Base-by-base conservation (phyloP, 441 rosid species). In the Gossypium lobatum region DNA sequence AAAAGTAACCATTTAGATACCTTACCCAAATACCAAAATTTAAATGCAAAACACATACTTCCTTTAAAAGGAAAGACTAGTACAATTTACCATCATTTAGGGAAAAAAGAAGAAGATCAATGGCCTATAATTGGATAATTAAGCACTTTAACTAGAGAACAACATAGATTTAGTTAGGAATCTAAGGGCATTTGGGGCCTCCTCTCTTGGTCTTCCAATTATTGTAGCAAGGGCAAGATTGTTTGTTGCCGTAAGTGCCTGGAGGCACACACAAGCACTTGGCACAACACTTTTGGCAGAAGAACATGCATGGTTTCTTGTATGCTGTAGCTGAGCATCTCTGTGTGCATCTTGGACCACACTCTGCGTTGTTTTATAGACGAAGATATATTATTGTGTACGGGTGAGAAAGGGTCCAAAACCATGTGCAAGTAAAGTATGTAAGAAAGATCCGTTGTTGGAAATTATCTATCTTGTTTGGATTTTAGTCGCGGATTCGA, bases 241-340 rank as follows among this genome's bases (percentile, higher is more conserved):
- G 83, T 64, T 86, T 86, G 78, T 86, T 86, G 0, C 86, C 89
- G 42, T 80, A 82, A 3, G 85, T 83, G 14, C 89, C 89, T 4
- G 89, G 79, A 17, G 89, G 89, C 6, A 82, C 87, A 71, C 86
- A 86, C 74, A 86, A 57, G 80, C 87, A 86, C 57, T 85, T 84
- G 20, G 89, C 80, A 18, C 90, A 88, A 37, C 95, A 90, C 66
- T 88, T 88, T 73, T 84, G 83, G 69, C 95, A 85, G 86, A 85
- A 87, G 76, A 86, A 86, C 84, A 88, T 42, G 83, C 95, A 88
- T 50, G 93, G 93, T 80, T 91, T 91, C 87, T 82, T 86, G 86
- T 80, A 89, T 9, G 74, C 76, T 54, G 97, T 87, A 54, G 77
- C 78, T 3, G 89, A 88, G 86, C 97, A 91, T 73, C 95, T 86